A percentile compares a stretch with the other conserved stretches of the same genome.
Evolutionary conservation across 805 yeast species (phyloP).

Genomic region (Monosporozyma siamensis): DNA sequence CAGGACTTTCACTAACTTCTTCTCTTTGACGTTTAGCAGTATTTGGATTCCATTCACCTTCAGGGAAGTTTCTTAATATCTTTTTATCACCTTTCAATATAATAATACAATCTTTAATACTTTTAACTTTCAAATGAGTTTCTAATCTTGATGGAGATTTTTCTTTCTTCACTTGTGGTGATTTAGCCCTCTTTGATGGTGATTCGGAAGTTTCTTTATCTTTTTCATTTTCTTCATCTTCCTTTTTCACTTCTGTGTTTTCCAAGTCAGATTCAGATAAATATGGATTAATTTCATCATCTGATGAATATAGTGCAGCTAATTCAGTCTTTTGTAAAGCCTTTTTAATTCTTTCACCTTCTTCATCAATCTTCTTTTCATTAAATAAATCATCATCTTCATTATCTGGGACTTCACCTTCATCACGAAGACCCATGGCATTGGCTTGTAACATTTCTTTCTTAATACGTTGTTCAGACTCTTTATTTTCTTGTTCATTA

Average conservation of each 20-base stretch:
- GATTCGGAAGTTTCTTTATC: constrained; percentile 15
- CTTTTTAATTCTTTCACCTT: constrained; percentile 77
- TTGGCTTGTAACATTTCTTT: constrained; percentile 78
- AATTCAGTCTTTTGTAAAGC: constrained; percentile 79
- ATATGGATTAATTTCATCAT: constrained; percentile 81
- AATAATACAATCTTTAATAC: constrained; percentile 44
- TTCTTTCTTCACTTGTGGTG: constrained; percentile 10
- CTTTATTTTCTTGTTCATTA: constrained; percentile 86
- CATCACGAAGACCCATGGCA: constrained; percentile 56
- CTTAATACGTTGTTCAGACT: constrained; percentile 75
- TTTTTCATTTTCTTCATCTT: constrained; percentile 32
- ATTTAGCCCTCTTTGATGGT: constrained; percentile 20
- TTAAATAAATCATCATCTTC: constrained; percentile 67
- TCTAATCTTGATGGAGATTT: constrained; percentile 7
- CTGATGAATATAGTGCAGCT: constrained; percentile 67
- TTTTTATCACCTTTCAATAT: constrained; percentile 55
- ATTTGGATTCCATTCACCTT: constrained; percentile 77
- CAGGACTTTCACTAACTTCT: neutral
- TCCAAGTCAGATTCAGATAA: constrained; percentile 62
- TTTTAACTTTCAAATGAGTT: constrained; percentile 35
- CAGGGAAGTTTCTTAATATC: constrained; percentile 57
- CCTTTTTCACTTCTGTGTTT: constrained; percentile 37
- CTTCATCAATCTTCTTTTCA: constrained; percentile 75
- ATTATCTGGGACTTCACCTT: constrained; percentile 47
- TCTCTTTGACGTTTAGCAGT: constrained; percentile 28